Evolutionary conservation across 305 asterid species (phyloP).

Genomic region (Fraxinus ornus): DNA sequence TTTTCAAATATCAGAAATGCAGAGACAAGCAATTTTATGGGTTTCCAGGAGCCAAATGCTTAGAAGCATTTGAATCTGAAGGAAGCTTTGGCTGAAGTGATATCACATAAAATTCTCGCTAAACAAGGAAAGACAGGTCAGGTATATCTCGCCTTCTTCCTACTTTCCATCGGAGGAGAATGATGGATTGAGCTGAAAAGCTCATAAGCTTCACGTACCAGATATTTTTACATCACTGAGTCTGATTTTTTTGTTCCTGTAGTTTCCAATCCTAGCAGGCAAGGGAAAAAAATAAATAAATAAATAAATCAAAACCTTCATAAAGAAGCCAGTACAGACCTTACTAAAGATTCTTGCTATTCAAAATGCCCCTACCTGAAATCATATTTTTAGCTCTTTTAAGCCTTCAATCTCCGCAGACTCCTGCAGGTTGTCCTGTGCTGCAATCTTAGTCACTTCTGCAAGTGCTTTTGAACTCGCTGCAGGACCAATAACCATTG

Average conservation of each 20-base stretch:
- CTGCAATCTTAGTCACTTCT: conserved; percentile 27
- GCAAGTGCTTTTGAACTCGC: conserved; percentile 29
- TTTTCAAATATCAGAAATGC: conserved; percentile 18
- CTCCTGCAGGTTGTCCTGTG: conserved; percentile 39
- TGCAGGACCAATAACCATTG: conserved; percentile 23
- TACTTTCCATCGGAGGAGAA: not conserved
- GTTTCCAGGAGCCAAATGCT: conserved; percentile 20
- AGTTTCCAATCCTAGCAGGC: conserved; percentile 3
- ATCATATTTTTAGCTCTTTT: conserved; percentile 52
- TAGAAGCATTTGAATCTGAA: conserved; percentile 27
- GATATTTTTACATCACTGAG: not conserved
- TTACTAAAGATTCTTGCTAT: conserved; percentile 21
- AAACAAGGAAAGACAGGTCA: conserved; percentile 3
- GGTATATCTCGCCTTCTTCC: not conserved
- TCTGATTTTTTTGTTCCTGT: not conserved
- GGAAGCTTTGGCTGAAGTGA: conserved; percentile 24
- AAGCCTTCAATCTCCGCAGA: conserved; percentile 36
- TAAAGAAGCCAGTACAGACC: conserved; percentile 26
- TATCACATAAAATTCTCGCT: conserved; percentile 20
- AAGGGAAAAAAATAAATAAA: not conserved
- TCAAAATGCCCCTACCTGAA: conserved; percentile 18
- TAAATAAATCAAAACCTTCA: conserved; percentile 37
- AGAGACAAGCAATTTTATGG: not conserved
- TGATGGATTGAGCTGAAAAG: not conserved
- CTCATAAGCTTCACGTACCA: not conserved